phyloP scores from a whole-genome alignment of 225 moss, liverwort and hornwort species.

The Physcomitrellopsis africana region DNA sequence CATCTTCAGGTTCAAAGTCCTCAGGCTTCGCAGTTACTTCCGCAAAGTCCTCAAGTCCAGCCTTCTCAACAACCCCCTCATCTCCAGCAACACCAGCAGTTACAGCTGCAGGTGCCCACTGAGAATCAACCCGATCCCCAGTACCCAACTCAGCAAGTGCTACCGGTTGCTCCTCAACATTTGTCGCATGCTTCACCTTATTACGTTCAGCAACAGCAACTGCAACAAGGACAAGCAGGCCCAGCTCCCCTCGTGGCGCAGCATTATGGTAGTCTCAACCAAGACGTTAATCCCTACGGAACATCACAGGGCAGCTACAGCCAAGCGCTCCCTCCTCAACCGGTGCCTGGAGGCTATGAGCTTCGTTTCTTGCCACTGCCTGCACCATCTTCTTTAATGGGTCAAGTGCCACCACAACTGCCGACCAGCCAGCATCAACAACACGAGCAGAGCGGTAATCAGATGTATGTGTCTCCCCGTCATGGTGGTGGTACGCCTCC shows the following conservation, averaged over 20 bases:
- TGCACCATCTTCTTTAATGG: slow-evolving; percentile 49
- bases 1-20: slow-evolving; percentile 53
- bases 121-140: slow-evolving; percentile 32
- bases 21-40: slow-evolving; percentile 37
- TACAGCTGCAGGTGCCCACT: slow-evolving; percentile 47
- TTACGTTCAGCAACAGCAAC: slow-evolving; percentile 52
- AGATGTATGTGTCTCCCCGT: slow-evolving; percentile 66
- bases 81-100: slow-evolving; percentile 49
- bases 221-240: slow-evolving; percentile 38
- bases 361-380: slow-evolving; percentile 56
- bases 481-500: slow-evolving; percentile 58
- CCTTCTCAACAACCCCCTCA: slow-evolving; percentile 41
- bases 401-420: slow-evolving; percentile 44
- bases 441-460: slow-evolving; percentile 50
- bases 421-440: slow-evolving; percentile 50
- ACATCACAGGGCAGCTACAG: slow-evolving; percentile 50
- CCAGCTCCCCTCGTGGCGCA: slow-evolving; percentile 42
- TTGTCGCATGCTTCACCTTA: slow-evolving; percentile 47
- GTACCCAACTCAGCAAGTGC: slow-evolving; percentile 48
- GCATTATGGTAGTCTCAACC: slow-evolving; percentile 51
- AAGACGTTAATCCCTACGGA: slow-evolving; percentile 59
- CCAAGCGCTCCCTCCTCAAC: slow-evolving; percentile 50
- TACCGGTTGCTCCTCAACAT: slow-evolving; percentile 36
- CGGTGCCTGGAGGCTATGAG: slow-evolving; percentile 61
- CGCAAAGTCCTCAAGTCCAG: slow-evolving; percentile 56